Evolutionary conservation across 2,329 filamentous ascomycete species (phyloP).

Genomic region (Fusarium redolens): DNA sequence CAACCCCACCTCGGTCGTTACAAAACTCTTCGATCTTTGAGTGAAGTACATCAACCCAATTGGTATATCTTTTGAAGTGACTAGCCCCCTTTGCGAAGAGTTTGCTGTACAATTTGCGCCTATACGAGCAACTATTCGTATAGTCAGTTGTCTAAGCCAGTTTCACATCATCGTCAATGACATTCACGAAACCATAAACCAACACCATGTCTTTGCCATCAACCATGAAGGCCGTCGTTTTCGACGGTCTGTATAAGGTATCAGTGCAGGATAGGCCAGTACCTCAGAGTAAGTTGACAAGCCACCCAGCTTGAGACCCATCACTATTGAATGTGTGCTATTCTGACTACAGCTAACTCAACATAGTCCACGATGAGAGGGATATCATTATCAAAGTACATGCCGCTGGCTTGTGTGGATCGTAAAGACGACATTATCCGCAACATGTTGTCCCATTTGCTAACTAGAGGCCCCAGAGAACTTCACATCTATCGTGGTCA

Average conservation of each 20-base stretch:
- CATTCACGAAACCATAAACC: background rate
- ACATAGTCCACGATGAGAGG: conserved; percentile 70
- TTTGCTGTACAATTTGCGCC: background rate
- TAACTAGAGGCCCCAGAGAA: conserved; percentile 66
- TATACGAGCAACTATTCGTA: background rate
- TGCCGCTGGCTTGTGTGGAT: conserved; percentile 88
- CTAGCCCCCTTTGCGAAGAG: too few relatives aligned
- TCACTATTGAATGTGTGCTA: background rate
- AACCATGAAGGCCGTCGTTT: conserved; percentile 90
- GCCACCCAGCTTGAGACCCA: background rate
- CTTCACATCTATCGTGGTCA: conserved; percentile 88
- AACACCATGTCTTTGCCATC: conserved; percentile 49
- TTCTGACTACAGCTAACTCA: conserved; percentile 12
- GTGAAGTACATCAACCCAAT: background rate
- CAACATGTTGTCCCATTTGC: background rate
- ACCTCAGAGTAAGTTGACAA: conserved; percentile 64
- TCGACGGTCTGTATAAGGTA: conserved; percentile 81
- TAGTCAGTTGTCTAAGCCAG: background rate
- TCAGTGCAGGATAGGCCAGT: conserved; percentile 83
- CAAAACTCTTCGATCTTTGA: conserved; percentile 3
- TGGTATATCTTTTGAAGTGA: background rate
- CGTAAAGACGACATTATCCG: conserved; percentile 63
- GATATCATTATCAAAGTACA: conserved; percentile 88
- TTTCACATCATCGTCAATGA: background rate
- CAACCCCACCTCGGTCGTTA: conserved; percentile 23